A percentile compares a stretch with the other conserved stretches of the same genome.
phyloP scores from a whole-genome alignment of 306 rosid genomes.

The Lathyrus aphaca region DNA sequence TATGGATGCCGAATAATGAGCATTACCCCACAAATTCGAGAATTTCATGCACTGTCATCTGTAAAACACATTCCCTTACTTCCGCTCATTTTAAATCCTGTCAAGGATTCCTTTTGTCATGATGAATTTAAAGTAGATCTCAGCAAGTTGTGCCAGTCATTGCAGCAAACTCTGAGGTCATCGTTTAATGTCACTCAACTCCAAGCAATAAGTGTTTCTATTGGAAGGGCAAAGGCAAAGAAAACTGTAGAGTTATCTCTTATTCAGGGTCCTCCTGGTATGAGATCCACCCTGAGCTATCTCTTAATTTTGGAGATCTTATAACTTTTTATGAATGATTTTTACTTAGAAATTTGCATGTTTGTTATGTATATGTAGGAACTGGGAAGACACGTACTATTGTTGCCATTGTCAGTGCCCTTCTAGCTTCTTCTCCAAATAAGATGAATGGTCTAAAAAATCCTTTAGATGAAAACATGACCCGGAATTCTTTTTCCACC shows the following conservation, averaged over 20 bases:
- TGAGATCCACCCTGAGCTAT: slow-evolving; percentile 33
- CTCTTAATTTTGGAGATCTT: slow-evolving; percentile 30
- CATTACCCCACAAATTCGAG: slow-evolving; percentile 87
- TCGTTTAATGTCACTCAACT: slow-evolving; percentile 86
- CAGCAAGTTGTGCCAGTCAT: slow-evolving; percentile 67
- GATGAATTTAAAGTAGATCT: slow-evolving; percentile 58
- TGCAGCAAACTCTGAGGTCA: slow-evolving; percentile 73
- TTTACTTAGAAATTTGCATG: slow-evolving; percentile 33
- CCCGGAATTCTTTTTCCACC: slow-evolving; percentile 47
- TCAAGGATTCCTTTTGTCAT: slow-evolving; percentile 44
- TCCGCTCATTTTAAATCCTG: slow-evolving; percentile 74
- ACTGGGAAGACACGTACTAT: slow-evolving; percentile 96
- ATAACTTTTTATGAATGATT: slow-evolving; percentile 29
- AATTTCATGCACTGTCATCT: slow-evolving; percentile 91
- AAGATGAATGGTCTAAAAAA: slow-evolving; percentile 44
- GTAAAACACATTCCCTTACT: slow-evolving; percentile 78
- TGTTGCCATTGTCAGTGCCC: slow-evolving; percentile 88
- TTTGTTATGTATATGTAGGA: slow-evolving; percentile 57
- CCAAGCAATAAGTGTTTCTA: slow-evolving; percentile 75
- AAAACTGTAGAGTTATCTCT: slow-evolving; percentile 72
- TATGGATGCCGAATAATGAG: slow-evolving; percentile 88
- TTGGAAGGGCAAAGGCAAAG: slow-evolving; percentile 51
- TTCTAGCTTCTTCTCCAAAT: slow-evolving; percentile 66
- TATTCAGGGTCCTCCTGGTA: slow-evolving; percentile 99
- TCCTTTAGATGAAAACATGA: slow-evolving; percentile 42